phyloP scores from a whole-genome alignment of 805 yeast species.

The Yarrowia alimentaria region DNA sequence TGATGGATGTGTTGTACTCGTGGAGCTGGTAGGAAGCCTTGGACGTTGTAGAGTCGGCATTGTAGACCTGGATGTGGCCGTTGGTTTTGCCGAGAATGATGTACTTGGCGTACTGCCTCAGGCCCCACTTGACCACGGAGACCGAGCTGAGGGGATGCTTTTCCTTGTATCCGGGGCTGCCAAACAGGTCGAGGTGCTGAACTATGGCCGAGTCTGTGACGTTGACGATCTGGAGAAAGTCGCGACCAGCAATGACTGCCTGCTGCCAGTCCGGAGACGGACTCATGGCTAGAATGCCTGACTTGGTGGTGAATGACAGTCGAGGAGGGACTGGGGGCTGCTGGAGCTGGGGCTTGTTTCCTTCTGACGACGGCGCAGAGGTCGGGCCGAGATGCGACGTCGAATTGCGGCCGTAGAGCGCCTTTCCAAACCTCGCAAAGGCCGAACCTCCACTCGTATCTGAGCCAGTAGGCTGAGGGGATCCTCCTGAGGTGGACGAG shows the following conservation, averaged over 20 bases:
- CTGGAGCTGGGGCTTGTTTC: background rate
- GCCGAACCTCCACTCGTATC: conserved; percentile 28
- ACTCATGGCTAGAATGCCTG: conserved; percentile 38
- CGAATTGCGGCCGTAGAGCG: conserved; percentile 31
- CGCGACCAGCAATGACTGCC: conserved; percentile 38
- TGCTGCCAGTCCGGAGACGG: conserved; percentile 32
- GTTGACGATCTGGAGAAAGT: conserved; percentile 30
- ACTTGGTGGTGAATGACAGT: conserved; percentile 29
- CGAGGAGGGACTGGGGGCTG: background rate
- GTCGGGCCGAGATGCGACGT: background rate
- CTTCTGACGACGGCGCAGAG: conserved; percentile 9
- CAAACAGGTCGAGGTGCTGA: conserved; percentile 29
- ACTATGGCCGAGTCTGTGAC: conserved; percentile 13
- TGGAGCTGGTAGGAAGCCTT: conserved; percentile 24
- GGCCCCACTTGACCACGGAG: conserved; percentile 40
- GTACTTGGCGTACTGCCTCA: conserved; percentile 27
- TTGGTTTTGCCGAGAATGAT: conserved; percentile 38
- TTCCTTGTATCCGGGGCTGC: conserved; percentile 31
- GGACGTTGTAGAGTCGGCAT: conserved; percentile 31
- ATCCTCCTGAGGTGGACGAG: background rate
- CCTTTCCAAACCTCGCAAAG: conserved; percentile 34
- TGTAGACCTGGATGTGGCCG: conserved; percentile 40
- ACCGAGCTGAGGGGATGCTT: conserved; percentile 37
- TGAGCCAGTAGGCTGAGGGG: conserved; percentile 9
- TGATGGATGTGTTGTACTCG: conserved; percentile 50